Percentiles rank a stretch among this genome's conserved stretches.
Evolutionary conservation across 768 basidiomycete species (phyloP).

Genomic region (Mycena olivaceomarginata): DNA sequence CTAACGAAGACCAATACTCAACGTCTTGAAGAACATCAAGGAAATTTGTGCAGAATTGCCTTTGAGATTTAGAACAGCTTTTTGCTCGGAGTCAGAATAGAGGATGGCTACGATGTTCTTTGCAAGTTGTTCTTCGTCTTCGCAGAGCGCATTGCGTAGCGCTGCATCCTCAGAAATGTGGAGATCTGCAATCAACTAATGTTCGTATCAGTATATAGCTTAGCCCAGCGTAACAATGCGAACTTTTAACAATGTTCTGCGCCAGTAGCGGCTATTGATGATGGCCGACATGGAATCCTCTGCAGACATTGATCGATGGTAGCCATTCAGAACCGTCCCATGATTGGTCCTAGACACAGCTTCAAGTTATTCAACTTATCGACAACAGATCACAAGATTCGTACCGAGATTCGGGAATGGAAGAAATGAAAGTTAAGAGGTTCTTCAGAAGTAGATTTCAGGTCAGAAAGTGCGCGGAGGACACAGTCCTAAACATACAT

Average conservation of each 20-base stretch:
- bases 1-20: neutral
- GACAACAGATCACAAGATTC: too few species aligned
- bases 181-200: neutral
- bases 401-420: too few species aligned
- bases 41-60: neutral
- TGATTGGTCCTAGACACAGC: neutral
- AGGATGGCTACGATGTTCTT: neutral
- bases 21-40: neutral
- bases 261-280: conserved; percentile 4
- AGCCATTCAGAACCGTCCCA: neutral
- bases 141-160: neutral
- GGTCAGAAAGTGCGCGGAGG: too few species aligned
- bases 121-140: neutral
- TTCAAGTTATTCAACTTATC: too few species aligned
- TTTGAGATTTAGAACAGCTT: neutral
- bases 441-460: too few species aligned
- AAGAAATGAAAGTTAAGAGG: too few species aligned
- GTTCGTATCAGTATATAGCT: neutral
- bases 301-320: conserved; percentile 9
- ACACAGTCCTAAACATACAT: too few species aligned
- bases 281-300: conserved; percentile 8
- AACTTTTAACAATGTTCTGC: conserved; percentile 16
- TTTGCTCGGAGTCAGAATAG: neutral
- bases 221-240: neutral
- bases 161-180: neutral